Evolutionary conservation across 768 basidiomycete species (phyloP), one percentile per base, ranked within the genome.

Genomic region (Lentinula boryana): DNA sequence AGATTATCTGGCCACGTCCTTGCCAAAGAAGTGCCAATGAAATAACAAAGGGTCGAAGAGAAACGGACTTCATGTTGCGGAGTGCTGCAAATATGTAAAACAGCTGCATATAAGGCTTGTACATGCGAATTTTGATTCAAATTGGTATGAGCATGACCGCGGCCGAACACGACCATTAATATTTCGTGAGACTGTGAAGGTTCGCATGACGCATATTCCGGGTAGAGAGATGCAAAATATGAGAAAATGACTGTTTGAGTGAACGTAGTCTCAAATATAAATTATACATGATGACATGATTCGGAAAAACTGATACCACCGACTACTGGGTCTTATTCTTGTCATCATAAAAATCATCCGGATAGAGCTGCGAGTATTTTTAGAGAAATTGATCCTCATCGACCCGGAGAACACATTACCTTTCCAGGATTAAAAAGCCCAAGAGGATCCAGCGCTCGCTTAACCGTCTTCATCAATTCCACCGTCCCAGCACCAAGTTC

Each of bases 401-500:
- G 48, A 36, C 12, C 27, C 13, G 33, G 38, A 32, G 46, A 6
- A 4, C 12, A 40, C 9, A 13, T 58, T 40, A 85, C 87, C 83
- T 94, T 94, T 61, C 89, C 92, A 7, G 93, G 93, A 69, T 95
- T 94, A 64, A 94, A 85, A 48, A 95, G 70, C 32, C 84, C 83
- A 32, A 86, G 70, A 0, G 93, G 93, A 68, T 94, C 93, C 8
- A 93, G 70, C 0, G 84, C 77, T 59, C 74, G 72, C 71, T 96
- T 96, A 66, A 96, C 83, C 13, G 78, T 80, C 73, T 88, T 87
- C 93, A 96, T 95, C 18, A 95, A 69, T 52, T 82, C 80, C 9
- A 96, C 88, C 0, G 95, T 95, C 2, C 89, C 91, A 27, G 76
- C 76, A 0, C 95, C 94, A 0, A 97, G 78, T 68, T 97, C 95